phyloP scores from a whole-genome alignment of 352 stramenopile genomes.

The Pythium brachiatum region DNA sequence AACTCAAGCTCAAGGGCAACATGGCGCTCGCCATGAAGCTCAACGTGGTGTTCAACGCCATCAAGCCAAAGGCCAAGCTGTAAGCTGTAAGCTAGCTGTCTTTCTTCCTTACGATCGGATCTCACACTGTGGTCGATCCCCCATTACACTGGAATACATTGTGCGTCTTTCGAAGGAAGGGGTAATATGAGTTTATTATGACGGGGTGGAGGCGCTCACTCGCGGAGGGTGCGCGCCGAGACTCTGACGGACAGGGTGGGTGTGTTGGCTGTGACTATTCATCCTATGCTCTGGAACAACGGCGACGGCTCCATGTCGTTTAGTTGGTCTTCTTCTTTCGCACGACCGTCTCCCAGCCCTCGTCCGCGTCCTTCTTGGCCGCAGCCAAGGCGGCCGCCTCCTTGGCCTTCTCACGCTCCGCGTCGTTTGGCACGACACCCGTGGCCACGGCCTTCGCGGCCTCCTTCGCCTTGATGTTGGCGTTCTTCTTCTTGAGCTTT shows the following conservation, averaged over 20 bases:
- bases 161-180: not conserved
- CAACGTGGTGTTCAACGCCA: constrained; percentile 89
- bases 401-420: constrained; percentile 48
- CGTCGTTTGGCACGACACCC: constrained; percentile 27
- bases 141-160: not conserved
- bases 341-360: constrained; percentile 79
- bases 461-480: constrained; percentile 41
- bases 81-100: too few relatives aligned
- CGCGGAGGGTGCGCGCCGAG: not conserved
- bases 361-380: constrained; percentile 64
- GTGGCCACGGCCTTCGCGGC: constrained; percentile 3
- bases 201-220: constrained; percentile 18
- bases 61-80: constrained; percentile 80
- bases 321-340: constrained; percentile 80
- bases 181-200: constrained; percentile 22
- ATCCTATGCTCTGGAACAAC: constrained; percentile 13
- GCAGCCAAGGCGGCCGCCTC: constrained; percentile 25
- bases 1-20: constrained; percentile 95
- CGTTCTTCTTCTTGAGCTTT: constrained; percentile 83
- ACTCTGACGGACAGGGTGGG: not conserved
- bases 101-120: too few relatives aligned
- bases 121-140: too few relatives aligned
- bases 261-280: constrained; percentile 13
- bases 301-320: not conserved
- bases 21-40: constrained; percentile 95